A percentile compares a stretch with the other conserved stretches of the same genome.
Conservation (phyloP, 2,329 filamentous ascomycete genomes). For the Clarireedia hainanense region DNA sequence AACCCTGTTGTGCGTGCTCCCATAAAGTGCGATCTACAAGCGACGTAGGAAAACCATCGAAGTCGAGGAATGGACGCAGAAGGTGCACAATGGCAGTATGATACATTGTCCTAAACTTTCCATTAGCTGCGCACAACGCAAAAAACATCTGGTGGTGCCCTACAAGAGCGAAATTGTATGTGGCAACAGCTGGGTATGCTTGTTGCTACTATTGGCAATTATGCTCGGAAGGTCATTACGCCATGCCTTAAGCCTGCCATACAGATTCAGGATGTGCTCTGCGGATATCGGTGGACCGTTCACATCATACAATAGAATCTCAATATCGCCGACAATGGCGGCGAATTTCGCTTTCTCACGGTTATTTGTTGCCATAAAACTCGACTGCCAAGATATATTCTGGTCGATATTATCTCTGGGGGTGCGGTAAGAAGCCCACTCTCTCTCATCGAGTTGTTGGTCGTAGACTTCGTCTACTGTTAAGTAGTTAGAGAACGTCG, state of each 20-base stretch:
- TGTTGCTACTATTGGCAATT: conserved; percentile 19
- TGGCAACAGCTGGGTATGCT: conserved; percentile 21
- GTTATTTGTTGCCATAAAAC: conserved; percentile 25
- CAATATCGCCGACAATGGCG: conserved; percentile 22
- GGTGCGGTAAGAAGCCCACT: conserved; percentile 24
- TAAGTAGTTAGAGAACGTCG: neutral
- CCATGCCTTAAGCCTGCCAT: conserved; percentile 26
- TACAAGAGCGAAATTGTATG: conserved; percentile 30
- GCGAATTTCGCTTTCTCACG: conserved; percentile 27
- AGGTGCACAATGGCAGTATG: conserved; percentile 25
- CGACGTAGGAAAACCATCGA: conserved; percentile 20
- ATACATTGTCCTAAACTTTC: conserved; percentile 27
- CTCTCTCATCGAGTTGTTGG: conserved; percentile 13
- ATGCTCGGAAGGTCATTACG: conserved; percentile 20
- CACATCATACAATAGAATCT: conserved; percentile 21
- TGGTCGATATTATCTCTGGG: conserved; percentile 14
- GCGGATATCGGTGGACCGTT: conserved; percentile 15
- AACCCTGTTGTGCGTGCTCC: conserved; percentile 26
- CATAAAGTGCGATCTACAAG: conserved; percentile 24
- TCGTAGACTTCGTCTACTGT: conserved; percentile 12
- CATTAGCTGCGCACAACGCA: conserved; percentile 4
- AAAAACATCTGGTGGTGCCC: conserved; percentile 9
- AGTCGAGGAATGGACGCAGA: conserved; percentile 26
- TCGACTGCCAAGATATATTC: conserved; percentile 14
- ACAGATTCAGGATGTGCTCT: conserved; percentile 21